Conservation (phyloP, 2,329 filamentous ascomycete genomes). For the Diplodia seriata region DNA sequence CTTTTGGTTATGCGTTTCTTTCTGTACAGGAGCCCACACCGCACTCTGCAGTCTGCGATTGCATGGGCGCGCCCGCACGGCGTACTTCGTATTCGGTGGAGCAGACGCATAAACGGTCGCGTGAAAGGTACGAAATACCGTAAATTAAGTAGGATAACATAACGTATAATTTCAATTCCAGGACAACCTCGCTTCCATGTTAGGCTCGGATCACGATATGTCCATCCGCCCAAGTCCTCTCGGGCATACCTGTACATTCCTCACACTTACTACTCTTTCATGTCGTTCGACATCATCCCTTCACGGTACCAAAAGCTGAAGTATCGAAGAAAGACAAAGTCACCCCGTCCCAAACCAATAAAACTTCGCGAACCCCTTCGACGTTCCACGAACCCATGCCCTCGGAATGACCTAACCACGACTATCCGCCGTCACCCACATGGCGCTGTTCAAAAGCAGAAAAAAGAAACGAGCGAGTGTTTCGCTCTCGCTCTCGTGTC, state of each 20-base stretch:
- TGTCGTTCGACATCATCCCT: not conserved
- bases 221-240: not conserved
- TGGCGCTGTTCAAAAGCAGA: not conserved
- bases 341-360: not conserved
- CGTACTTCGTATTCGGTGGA: not conserved
- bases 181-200: not conserved
- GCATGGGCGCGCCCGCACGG: not conserved
- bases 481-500: not conserved
- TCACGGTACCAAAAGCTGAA: not conserved
- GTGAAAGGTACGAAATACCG: slow-evolving; percentile 3
- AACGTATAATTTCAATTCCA: slow-evolving; percentile 19
- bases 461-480: not conserved
- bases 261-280: not conserved
- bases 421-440: not conserved
- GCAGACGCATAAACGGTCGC: not conserved
- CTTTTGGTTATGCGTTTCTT: not conserved
- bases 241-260: not conserved
- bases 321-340: not conserved
- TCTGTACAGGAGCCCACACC: slow-evolving; percentile 13
- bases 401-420: not conserved
- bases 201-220: not conserved
- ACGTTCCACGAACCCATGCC: slow-evolving; percentile 11
- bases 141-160: slow-evolving; percentile 22
- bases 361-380: not conserved
- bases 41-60: not conserved